Evolutionary conservation across 1,284 basidiomycete species (phyloP).

Genomic region (Leccinum cinnamomeum): DNA sequence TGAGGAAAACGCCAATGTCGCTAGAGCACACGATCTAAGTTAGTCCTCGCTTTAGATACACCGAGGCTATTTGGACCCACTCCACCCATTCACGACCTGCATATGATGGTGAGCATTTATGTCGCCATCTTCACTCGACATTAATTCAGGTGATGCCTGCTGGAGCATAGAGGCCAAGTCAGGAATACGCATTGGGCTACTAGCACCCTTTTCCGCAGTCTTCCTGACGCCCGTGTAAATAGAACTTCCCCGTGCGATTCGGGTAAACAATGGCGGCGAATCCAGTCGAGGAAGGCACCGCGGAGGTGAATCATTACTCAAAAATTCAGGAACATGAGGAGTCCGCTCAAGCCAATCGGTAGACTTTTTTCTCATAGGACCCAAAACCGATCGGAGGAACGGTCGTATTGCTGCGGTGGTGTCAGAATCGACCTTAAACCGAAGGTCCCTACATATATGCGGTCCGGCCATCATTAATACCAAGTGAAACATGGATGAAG

Average conservation of each 20-base stretch:
- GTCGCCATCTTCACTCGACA: conserved; percentile 43
- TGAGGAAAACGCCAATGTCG: conserved; percentile 29
- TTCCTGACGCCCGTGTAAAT: neutral
- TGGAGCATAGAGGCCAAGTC: conserved; percentile 23
- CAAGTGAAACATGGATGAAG: neutral
- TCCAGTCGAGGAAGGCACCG: conserved; percentile 30
- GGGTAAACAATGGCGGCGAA: conserved; percentile 50
- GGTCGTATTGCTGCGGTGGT: conserved; percentile 25
- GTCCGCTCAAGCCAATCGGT: conserved; percentile 5
- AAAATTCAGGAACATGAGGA: conserved; percentile 35
- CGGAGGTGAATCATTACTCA: conserved; percentile 30
- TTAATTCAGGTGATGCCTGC: conserved; percentile 21
- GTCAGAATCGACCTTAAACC: conserved; percentile 33
- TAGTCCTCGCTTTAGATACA: conserved; percentile 3
- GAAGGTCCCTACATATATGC: conserved; percentile 34
- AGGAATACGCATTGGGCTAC: conserved; percentile 4
- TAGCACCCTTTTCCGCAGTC: neutral
- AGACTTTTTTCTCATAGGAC: neutral
- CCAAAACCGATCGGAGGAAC: conserved; percentile 22
- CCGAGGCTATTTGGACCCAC: conserved; percentile 37
- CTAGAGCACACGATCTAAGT: conserved; percentile 16
- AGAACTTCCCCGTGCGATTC: conserved; percentile 21
- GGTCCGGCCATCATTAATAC: neutral
- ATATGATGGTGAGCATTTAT: conserved; percentile 45
- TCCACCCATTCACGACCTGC: conserved; percentile 57